phyloP scores from a whole-genome alignment of 2,329 filamentous ascomycete genomes.

The Dichotomopilus funicola region DNA sequence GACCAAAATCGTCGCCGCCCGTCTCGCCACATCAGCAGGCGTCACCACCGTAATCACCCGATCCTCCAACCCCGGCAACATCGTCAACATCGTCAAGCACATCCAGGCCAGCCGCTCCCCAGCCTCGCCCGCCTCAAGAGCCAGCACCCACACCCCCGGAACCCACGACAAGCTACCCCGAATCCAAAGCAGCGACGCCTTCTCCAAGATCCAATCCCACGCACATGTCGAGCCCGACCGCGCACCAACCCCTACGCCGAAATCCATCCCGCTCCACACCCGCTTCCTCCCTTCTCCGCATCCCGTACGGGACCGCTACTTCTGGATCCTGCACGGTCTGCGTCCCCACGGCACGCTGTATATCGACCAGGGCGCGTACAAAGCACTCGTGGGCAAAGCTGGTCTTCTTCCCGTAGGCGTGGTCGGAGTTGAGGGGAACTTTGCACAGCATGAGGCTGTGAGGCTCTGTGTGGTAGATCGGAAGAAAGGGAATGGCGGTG shows the following conservation, averaged over 20 bases:
- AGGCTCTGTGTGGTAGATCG: slow-evolving; percentile 70
- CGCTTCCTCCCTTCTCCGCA: slow-evolving; percentile 80
- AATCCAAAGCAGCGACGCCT: no score
- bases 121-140: slow-evolving; percentile 25
- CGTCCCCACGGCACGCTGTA: slow-evolving; percentile 85
- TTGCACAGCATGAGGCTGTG: slow-evolving; percentile 89
- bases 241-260: neutral
- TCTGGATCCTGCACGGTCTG: slow-evolving; percentile 93
- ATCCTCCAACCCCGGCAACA: slow-evolving; percentile 89
- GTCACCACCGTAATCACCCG: slow-evolving; percentile 94
- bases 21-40: slow-evolving; percentile 85
- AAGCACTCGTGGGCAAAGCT: slow-evolving; percentile 73
- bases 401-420: slow-evolving; percentile 88
- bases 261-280: slow-evolving; percentile 66
- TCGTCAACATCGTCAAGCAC: slow-evolving; percentile 77
- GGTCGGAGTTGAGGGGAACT: slow-evolving; percentile 79
- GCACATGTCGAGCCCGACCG: neutral
- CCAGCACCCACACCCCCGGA: slow-evolving; percentile 18
- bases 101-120: slow-evolving; percentile 55
- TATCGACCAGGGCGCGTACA: slow-evolving; percentile 84
- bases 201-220: no score
- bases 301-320: slow-evolving; percentile 87
- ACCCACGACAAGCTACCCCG: neutral
- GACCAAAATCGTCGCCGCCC: slow-evolving; percentile 92
- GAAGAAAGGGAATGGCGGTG: slow-evolving; percentile 28